A percentile compares a stretch with the other conserved stretches of the same genome.
Conservation (phyloP, 257 asterid species). For the Marsdenia floribunda region DNA sequence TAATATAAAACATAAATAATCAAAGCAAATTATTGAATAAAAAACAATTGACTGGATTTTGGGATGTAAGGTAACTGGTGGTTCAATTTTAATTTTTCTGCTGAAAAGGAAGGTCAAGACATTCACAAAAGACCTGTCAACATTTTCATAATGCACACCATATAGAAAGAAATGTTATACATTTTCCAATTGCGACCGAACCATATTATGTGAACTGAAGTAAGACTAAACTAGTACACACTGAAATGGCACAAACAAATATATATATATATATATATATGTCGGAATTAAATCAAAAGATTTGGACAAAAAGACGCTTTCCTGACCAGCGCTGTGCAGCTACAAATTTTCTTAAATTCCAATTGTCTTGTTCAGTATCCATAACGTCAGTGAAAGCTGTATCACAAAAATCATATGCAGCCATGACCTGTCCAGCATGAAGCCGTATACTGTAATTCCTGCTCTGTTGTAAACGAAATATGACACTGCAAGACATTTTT, state of each 20-base stretch:
- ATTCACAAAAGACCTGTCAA: too few species aligned
- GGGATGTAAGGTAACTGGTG: too few species aligned
- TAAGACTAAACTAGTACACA: not conserved
- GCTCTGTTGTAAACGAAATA: conserved; percentile 88
- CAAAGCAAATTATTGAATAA: too few species aligned
- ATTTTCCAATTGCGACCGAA: not conserved
- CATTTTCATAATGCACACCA: not conserved
- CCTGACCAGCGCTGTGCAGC: too few species aligned
- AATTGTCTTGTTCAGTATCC: conserved; percentile 85
- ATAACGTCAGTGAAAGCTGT: conserved; percentile 73
- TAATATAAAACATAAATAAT: too few species aligned
- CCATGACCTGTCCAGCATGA: conserved; percentile 80
- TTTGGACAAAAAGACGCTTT: not conserved
- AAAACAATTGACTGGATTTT: too few species aligned
- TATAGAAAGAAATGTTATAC: not conserved
- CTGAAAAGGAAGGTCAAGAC: too few species aligned
- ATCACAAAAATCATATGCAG: conserved; percentile 67
- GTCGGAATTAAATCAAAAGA: not conserved
- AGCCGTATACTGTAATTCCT: conserved; percentile 89
- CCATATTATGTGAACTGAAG: not conserved
- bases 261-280: not conserved
- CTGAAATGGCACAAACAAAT: not conserved
- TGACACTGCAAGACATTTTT: conserved; percentile 51
- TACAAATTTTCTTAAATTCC: conserved; percentile 26
- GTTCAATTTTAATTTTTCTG: too few species aligned